phyloP scores from a whole-genome alignment of 2,329 filamentous ascomycete genomes.

The Pseudogymnoascus sp. region DNA sequence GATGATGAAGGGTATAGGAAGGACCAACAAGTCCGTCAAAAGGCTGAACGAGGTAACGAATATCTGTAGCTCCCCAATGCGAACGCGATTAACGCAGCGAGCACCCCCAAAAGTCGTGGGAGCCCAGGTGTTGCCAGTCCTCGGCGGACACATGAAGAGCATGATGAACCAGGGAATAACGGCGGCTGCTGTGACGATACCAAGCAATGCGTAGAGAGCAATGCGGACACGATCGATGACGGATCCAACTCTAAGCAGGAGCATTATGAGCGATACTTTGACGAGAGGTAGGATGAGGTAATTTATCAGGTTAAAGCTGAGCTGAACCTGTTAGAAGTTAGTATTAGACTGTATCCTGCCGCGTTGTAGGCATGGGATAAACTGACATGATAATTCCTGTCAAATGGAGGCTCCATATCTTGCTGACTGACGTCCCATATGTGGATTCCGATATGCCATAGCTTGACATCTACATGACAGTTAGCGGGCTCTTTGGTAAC shows the following conservation, averaged over 20 bases:
- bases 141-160: constrained; percentile 1
- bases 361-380: background rate
- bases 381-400: background rate
- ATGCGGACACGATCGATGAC: background rate
- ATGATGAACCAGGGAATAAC: background rate
- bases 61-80: background rate
- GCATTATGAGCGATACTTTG: constrained; percentile 1
- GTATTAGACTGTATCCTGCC: background rate
- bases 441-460: background rate
- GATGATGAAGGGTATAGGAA: background rate
- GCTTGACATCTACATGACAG: background rate
- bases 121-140: background rate
- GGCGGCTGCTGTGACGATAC: background rate
- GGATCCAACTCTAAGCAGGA: background rate
- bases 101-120: background rate
- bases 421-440: background rate
- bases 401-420: constrained; percentile 1
- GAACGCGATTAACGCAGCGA: background rate
- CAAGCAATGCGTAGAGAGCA: background rate
- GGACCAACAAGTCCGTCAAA: background rate
- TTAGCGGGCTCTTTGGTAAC: background rate
- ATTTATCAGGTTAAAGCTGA: background rate
- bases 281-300: background rate
- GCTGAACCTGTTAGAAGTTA: background rate
- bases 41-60: background rate